Evolutionary conservation across 1,284 basidiomycete species (phyloP), one percentile per base, ranked within the genome.

Genomic region (Meira miltonrushii): DNA sequence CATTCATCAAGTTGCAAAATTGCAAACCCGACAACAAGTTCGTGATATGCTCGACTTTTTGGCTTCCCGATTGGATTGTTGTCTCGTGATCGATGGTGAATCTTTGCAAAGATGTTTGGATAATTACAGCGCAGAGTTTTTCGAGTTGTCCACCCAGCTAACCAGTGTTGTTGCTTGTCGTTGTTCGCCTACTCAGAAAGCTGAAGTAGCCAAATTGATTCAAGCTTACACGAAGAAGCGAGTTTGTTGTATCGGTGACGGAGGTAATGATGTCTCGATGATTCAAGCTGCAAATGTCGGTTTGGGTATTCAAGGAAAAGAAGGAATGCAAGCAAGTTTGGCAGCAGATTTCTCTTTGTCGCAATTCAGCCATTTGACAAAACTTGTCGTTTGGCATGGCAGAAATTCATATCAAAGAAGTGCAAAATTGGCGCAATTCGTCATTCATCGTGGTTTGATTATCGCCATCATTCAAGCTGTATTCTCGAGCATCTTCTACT

Each of bases 121-220:
- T 67, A 80, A 88, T 44, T 96, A 93, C 84, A 86, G 88, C 74
- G 88, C 87, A 59, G 92, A 96, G 75, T 99, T 99, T 74, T 89
- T 98, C 68, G 88, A 90, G 74, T 88, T 98, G 53, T 87, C 94
- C 0, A 97, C 94, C 0, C 95, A 97, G 75, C 83, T 98, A 0
- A 90, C 93, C 0, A 90, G 92, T 0, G 95, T 98, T 1, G 93
- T 97, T 2, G 94, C 94, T 0, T 99, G 95, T 73, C 87, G 95
- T 25, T 98, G 94, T 79, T 97, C 94, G 2, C 95, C 95, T 0
- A 97, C 94, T 0, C 95, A 98, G 78, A 99, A 99, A 79, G 94
- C 95, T 6, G 94, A 97, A 73, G 90, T 98, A 2, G 95, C 94
- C 0, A 84, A 89, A 1, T 81, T 98, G 46, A 98, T 99, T 65